phyloP scores from a whole-genome alignment of 805 yeast species.

The Candida caryicola region DNA sequence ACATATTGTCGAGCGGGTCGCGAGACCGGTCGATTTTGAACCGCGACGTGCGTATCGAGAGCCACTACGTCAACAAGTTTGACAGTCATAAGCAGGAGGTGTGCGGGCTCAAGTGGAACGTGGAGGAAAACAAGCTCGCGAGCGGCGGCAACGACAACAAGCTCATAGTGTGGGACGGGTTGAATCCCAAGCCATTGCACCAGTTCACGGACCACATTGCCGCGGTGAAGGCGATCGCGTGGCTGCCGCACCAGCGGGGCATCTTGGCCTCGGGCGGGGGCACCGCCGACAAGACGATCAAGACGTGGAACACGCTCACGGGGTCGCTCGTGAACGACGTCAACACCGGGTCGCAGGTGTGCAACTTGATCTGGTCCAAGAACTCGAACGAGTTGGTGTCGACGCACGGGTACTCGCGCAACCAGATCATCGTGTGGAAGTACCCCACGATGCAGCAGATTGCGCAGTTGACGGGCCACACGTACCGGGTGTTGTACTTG shows the following conservation, averaged over 20 bases:
- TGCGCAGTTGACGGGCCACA: constrained; percentile 91
- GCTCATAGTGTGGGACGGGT: constrained; percentile 84
- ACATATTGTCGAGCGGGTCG: constrained; percentile 82
- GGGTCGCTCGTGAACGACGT: constrained; percentile 72
- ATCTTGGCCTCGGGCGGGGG: constrained; percentile 96
- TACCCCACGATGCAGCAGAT: constrained; percentile 90
- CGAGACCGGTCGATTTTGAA: constrained; percentile 82
- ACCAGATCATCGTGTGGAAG: constrained; percentile 92
- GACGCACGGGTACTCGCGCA: constrained; percentile 90
- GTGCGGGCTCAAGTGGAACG: constrained; percentile 94
- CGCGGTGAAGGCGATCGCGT: constrained; percentile 93
- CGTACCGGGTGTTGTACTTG: constrained; percentile 84
- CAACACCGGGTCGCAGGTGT: constrained; percentile 96
- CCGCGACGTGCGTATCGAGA: constrained; percentile 86
- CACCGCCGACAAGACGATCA: constrained; percentile 85
- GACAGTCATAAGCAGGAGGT: constrained; percentile 88
- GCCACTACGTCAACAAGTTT: constrained; percentile 71
- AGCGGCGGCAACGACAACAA: constrained; percentile 95
- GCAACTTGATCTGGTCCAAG: constrained; percentile 90
- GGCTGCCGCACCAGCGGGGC: constrained; percentile 98
- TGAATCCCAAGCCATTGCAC: constrained; percentile 63
- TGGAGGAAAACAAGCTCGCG: constrained; percentile 86
- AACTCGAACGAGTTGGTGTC: constrained; percentile 91
- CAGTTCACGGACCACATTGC: constrained; percentile 83
- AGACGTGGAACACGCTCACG: constrained; percentile 87